Conservation (phyloP, 192 early-diverging fungal species). For the Geosiphon pyriformis region DNA sequence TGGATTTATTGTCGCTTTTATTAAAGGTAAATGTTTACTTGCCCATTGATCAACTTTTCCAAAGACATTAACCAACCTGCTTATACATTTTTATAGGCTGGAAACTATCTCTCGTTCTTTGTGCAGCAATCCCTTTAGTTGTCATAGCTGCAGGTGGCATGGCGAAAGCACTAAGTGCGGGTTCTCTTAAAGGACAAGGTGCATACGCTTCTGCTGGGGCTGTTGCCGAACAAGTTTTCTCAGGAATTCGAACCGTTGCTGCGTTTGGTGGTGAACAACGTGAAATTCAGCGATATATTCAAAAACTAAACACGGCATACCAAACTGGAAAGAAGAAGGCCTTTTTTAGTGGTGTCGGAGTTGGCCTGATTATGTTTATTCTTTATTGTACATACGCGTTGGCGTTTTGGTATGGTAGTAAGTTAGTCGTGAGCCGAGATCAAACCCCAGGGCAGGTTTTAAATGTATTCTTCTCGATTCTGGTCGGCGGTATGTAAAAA, state of each 20-base stretch:
- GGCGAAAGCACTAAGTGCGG: not conserved
- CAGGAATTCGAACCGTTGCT: constrained; percentile 80
- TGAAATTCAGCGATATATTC: constrained; percentile 58
- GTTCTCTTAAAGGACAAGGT: constrained; percentile 19
- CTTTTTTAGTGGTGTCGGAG: constrained; percentile 49
- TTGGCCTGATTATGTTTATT: constrained; percentile 51
- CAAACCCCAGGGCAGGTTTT: constrained; percentile 51
- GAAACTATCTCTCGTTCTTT: constrained; percentile 76
- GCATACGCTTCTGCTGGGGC: constrained; percentile 80
- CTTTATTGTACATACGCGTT: constrained; percentile 71
- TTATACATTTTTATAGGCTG: constrained; percentile 66
- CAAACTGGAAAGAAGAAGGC: constrained; percentile 58
- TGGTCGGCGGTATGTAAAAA: constrained; percentile 56
- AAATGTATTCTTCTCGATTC: constrained; percentile 84
- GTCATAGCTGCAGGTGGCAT: constrained; percentile 27
- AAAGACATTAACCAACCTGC: no score
- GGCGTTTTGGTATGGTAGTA: constrained; percentile 82
- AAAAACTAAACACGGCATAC: constrained; percentile 58
- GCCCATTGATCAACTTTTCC: no score
- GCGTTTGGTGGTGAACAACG: constrained; percentile 77
- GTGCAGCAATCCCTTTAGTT: constrained; percentile 71
- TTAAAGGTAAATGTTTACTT: constrained; percentile 29
- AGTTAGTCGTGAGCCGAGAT: constrained; percentile 47
- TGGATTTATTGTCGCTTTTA: constrained; percentile 75
- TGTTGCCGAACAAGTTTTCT: constrained; percentile 83